Evolutionary conservation across 2,329 filamentous ascomycete genomes (phyloP).

Genomic region (Colletotrichum abscissum): DNA sequence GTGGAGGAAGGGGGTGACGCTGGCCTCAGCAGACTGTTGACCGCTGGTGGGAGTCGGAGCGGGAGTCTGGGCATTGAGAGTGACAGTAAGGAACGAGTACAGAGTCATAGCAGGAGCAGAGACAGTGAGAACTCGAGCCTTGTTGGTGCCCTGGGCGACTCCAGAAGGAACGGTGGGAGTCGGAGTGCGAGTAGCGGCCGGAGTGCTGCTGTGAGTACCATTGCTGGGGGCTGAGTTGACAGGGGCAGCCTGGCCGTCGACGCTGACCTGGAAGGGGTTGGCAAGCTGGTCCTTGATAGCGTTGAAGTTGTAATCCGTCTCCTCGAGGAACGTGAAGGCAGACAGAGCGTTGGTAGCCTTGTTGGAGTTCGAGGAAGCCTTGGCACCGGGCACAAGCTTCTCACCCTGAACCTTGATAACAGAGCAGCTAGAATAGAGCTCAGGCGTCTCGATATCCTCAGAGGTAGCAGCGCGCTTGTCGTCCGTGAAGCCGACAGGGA

Average conservation of each 20-base stretch:
- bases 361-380: constrained; percentile 31
- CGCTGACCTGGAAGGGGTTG: constrained; percentile 57
- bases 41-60: constrained; percentile 53
- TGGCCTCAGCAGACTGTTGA: constrained; percentile 36
- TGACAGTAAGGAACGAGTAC: constrained; percentile 49
- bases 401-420: constrained; percentile 36
- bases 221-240: constrained; percentile 33
- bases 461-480: constrained; percentile 34
- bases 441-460: constrained; percentile 41
- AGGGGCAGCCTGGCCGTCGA: constrained; percentile 42
- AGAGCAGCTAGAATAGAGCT: constrained; percentile 49
- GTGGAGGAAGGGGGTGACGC: constrained; percentile 32
- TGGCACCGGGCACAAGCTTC: constrained; percentile 12
- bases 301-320: constrained; percentile 54
- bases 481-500: constrained; percentile 41
- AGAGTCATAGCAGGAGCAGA: constrained; percentile 37
- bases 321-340: constrained; percentile 44
- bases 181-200: constrained; percentile 35
- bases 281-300: constrained; percentile 59
- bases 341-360: constrained; percentile 29
- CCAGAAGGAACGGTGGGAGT: constrained; percentile 18
- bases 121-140: constrained; percentile 31
- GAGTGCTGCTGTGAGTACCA: constrained; percentile 36
- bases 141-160: background rate
- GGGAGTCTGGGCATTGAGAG: constrained; percentile 45